Evolutionary conservation across 441 rosid species (phyloP).

Genomic region (Isatis lusitanica): DNA sequence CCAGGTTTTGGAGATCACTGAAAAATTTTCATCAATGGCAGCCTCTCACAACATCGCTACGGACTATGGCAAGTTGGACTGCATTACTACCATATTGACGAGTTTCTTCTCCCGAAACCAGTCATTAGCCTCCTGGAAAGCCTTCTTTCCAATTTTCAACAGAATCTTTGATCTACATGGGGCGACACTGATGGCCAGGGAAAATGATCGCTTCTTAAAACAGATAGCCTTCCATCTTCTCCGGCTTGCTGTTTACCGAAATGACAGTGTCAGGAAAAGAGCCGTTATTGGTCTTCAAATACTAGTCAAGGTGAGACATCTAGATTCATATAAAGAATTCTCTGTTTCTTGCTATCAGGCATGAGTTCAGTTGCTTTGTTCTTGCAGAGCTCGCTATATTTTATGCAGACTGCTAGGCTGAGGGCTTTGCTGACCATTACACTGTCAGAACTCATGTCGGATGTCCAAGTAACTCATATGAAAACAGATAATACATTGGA

Average conservation of each 20-base stretch:
- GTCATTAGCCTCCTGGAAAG: constrained; percentile 89
- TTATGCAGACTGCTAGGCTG: constrained; percentile 93
- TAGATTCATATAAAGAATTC: constrained; percentile 25
- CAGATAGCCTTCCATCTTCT: constrained; percentile 98
- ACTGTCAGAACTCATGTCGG: constrained; percentile 96
- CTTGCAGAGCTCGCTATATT: constrained; percentile 90
- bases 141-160: constrained; percentile 81
- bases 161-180: constrained; percentile 91
- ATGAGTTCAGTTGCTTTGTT: constrained; percentile 34
- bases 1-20: constrained; percentile 94
- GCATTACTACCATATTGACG: constrained; percentile 82
- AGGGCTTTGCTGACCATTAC: constrained; percentile 97
- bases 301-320: constrained; percentile 75
- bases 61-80: constrained; percentile 96
- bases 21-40: constrained; percentile 88
- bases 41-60: constrained; percentile 94
- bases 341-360: constrained; percentile 22
- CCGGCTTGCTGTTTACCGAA: constrained; percentile 92
- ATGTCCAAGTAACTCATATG: constrained; percentile 97
- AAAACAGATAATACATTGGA: constrained; percentile 90
- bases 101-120: constrained; percentile 96
- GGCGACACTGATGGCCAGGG: constrained; percentile 96
- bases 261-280: constrained; percentile 89
- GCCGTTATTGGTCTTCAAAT: constrained; percentile 96
- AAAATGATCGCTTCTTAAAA: constrained; percentile 97